Conservation (phyloP, 306 rosid species). For the Citrullus colocynthis region DNA sequence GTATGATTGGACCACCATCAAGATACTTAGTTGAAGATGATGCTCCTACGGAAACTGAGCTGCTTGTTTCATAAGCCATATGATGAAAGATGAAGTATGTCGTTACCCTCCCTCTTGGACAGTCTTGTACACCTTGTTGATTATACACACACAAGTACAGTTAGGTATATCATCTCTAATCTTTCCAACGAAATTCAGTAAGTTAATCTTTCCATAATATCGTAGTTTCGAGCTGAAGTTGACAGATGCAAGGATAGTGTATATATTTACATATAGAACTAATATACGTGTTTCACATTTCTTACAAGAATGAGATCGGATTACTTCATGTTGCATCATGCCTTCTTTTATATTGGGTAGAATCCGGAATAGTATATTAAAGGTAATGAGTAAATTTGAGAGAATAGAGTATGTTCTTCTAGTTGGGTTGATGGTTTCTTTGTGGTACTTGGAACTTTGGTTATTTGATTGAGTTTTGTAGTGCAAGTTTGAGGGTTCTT, state of each 20-base stretch:
- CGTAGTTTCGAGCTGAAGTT: not conserved
- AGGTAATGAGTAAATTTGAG: too few species aligned
- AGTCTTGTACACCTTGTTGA: not conserved
- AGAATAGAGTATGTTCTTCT: too few species aligned
- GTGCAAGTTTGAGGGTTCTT: too few species aligned
- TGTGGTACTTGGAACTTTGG: too few species aligned
- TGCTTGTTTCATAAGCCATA: not conserved
- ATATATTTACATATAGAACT: not conserved
- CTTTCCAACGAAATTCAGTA: not conserved
- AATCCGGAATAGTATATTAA: too few species aligned
- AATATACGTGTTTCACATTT: not conserved
- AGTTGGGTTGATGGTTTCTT: too few species aligned
- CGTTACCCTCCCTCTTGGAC: not conserved
- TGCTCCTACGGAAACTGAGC: constrained; percentile 1
- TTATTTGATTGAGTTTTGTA: too few species aligned
- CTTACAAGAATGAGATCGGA: not conserved
- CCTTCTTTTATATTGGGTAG: not conserved
- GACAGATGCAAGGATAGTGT: not conserved
- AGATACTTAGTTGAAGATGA: constrained; percentile 7
- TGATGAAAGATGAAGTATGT: not conserved
- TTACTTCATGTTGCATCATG: not conserved
- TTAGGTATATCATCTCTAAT: not conserved
- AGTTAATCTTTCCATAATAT: not conserved
- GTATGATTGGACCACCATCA: constrained; percentile 73
- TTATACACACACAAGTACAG: not conserved